Base-by-base conservation (phyloP, 345 rosid species). In the Cardamine chenopodiifolia region DNA sequence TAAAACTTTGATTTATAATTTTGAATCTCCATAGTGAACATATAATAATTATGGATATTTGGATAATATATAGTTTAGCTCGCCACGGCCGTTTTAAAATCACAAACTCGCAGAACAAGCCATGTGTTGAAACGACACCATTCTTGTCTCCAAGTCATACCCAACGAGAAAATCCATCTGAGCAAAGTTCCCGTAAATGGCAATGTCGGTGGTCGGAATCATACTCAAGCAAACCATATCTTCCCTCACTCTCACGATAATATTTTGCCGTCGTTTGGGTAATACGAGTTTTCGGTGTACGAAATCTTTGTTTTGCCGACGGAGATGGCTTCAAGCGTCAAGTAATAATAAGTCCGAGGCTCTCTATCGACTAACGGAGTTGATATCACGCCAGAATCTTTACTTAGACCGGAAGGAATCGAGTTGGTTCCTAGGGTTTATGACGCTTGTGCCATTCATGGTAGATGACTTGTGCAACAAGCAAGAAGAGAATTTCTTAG, bases 401-500 rank as follows among this genome's bases (percentile, higher is more conserved):
- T 50, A 23, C 72, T 65, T 4, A 7, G n/a, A 6, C 80, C 84
- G 2, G 89, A 83, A 47, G 85, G 89, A 6, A 76, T 61, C 0
- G 86, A 86, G 9, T 74, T 75, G 6, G 57, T 47, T 4, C 96
- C 90, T 10, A 89, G 85, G n/a, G 66, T 81, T 85, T 42, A 89
- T 70, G 58, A 78, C 86, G 78, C 86, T 86, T 20, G 85, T 54
- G 7, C 40, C 61, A 14, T 69, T 50, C 0, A 74, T 17, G 3
- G 58, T 23, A 29, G 87, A n/a, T 31, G 65, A 67, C 37, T 71
- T 48, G 25, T 87, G 91, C 0, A 86, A 80, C 78, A 88, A 69
- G 76, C 93, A 89, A 29, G 86, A 86, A 1, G 91, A 91, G 80
- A 91, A 85, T 79, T 84, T 83, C 4, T 83, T 84, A 1, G 64